phyloP scores from a whole-genome alignment of 345 rosid genomes.

The Citrus maxima region DNA sequence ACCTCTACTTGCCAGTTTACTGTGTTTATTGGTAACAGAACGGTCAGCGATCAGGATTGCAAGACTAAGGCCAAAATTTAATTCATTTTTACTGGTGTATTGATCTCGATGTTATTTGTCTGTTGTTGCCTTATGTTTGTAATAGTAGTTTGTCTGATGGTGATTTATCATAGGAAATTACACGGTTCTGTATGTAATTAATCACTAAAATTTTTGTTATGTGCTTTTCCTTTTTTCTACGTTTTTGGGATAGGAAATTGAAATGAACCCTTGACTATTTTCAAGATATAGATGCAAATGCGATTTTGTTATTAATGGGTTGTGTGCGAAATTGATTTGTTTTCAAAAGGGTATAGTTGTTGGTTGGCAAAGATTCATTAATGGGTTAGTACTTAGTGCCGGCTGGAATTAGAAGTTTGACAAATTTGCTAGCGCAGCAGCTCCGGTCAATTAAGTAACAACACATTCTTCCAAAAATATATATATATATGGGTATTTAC shows the following conservation, averaged over 20 bases:
- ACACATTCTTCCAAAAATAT: neutral
- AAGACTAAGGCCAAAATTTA: slow-evolving; percentile 57
- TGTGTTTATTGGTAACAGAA: slow-evolving; percentile 38
- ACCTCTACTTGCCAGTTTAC: slow-evolving; percentile 53
- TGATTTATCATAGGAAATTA: neutral
- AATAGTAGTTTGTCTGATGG: neutral
- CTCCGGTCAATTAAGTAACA: neutral
- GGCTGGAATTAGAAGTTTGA: neutral
- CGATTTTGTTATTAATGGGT: neutral
- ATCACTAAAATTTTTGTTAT: neutral
- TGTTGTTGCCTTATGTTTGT: neutral
- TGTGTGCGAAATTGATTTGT: neutral
- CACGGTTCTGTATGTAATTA: neutral
- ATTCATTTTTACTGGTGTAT: neutral
- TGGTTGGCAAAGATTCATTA: neutral
- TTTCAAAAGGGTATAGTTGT: neutral
- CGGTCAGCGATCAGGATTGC: slow-evolving; percentile 52
- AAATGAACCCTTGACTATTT: no score
- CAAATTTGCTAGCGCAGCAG: neutral
- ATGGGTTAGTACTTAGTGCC: neutral
- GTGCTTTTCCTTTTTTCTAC: neutral
- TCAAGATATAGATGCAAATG: neutral
- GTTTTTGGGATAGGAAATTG: no score
- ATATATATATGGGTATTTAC: neutral
- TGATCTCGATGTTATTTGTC: neutral